Evolutionary conservation across 345 rosid species (phyloP).

Genomic region (Arabis alpina): DNA sequence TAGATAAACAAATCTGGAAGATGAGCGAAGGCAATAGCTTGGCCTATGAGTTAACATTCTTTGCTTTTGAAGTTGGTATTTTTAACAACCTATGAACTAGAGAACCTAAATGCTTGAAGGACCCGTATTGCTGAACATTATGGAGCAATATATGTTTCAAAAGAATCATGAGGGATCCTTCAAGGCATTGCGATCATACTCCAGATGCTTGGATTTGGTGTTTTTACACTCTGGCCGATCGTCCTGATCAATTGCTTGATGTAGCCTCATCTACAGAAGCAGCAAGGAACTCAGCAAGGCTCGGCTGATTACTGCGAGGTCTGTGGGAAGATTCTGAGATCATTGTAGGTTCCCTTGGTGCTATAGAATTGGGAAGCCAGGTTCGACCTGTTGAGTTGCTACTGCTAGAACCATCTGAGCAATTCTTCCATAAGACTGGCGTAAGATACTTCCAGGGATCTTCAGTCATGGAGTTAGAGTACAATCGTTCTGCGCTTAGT

Average conservation of each 20-base stretch:
- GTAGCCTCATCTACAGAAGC: constrained; percentile 69
- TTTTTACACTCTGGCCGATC: background rate
- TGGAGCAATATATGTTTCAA: too few species aligned
- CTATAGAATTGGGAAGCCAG: constrained; percentile 70
- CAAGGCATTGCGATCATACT: background rate
- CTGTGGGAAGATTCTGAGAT: constrained; percentile 51
- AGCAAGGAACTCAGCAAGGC: constrained; percentile 90
- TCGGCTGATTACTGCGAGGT: constrained; percentile 47
- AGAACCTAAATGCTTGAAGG: too few species aligned
- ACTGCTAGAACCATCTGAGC: constrained; percentile 35
- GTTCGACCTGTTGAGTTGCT: constrained; percentile 42
- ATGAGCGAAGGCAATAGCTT: too few species aligned
- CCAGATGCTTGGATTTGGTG: constrained; percentile 19
- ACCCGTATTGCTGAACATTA: background rate
- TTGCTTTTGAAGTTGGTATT: too few species aligned
- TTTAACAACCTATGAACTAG: too few species aligned
- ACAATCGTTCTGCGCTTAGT: constrained; percentile 54
- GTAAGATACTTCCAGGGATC: constrained; percentile 76
- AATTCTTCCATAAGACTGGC: constrained; percentile 65
- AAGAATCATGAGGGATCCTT: background rate
- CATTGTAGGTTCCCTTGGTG: constrained; percentile 44
- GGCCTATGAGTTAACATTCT: too few species aligned
- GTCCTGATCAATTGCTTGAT: constrained; percentile 38
- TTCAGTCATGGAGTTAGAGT: constrained; percentile 70
- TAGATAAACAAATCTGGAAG: too few species aligned